A percentile compares a stretch with the other conserved stretches of the same genome.
phyloP scores from a whole-genome alignment of 108 stramenopile genomes.

The Thalassiosira profunda region DNA sequence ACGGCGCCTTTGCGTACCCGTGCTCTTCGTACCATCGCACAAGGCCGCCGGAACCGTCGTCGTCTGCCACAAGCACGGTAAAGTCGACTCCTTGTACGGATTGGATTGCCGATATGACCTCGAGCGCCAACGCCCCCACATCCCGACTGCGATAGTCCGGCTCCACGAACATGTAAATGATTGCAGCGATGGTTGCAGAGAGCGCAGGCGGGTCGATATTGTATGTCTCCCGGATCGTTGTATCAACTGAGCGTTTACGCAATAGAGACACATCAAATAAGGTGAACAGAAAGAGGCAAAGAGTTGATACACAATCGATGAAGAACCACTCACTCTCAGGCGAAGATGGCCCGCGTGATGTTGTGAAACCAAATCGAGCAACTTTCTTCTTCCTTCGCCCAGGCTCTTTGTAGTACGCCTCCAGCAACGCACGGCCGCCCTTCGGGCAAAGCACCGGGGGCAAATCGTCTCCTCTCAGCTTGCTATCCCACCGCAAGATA shows the following conservation, averaged over 20 bases:
- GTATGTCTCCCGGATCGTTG: conserved; percentile 71
- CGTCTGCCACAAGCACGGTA: conserved; percentile 80
- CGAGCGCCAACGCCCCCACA: conserved; percentile 70
- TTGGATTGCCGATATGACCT: conserved; percentile 79
- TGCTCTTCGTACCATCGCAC: conserved; percentile 73
- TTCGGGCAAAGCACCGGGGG: conserved; percentile 70
- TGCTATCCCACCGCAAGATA: conserved; percentile 51
- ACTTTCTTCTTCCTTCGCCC: conserved; percentile 52
- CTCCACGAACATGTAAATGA: conserved; percentile 89
- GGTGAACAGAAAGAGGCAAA: neutral
- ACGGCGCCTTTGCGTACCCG: conserved; percentile 66
- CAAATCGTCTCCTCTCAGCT: conserved; percentile 38
- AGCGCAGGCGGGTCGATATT: conserved; percentile 34
- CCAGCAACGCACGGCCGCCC: conserved; percentile 66
- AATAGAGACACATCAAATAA: neutral
- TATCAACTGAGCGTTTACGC: conserved; percentile 43
- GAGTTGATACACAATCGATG: neutral
- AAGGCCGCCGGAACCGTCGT: conserved; percentile 72
- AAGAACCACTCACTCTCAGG: conserved; percentile 37
- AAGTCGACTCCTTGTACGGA: conserved; percentile 66
- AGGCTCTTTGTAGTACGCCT: conserved; percentile 54
- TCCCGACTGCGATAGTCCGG: conserved; percentile 55
- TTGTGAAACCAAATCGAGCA: conserved; percentile 82
- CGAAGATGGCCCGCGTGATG: conserved; percentile 62
- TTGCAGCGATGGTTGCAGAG: conserved; percentile 60